These are phyloP conservation scores for Aspergillus coremiiformis DNA, from an alignment of 495 filamentous ascomycete genomes.

Conservation along the genomic window DNA sequence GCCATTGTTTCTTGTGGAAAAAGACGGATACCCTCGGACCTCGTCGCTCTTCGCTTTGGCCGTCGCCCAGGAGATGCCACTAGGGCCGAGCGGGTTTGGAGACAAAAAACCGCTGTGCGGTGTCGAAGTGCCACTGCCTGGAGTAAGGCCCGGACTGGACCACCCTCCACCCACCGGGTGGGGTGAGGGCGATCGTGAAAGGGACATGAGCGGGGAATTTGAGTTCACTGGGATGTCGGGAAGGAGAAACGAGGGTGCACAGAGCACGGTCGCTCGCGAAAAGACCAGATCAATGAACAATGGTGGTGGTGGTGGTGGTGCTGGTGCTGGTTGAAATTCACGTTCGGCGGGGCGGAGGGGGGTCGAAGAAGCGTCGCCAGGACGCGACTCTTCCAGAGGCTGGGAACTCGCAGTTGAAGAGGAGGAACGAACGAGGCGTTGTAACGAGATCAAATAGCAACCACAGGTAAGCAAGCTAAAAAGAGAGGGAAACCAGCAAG, in stretches of 20 bases:
- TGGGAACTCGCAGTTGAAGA: not conserved
- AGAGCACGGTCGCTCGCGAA: not conserved
- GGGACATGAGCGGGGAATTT: constrained; percentile 53
- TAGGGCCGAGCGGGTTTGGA: constrained; percentile 30
- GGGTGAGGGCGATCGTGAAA: constrained; percentile 79
- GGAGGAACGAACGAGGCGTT: not conserved
- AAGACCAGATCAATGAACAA: not conserved
- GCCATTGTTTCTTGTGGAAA: constrained; percentile 67
- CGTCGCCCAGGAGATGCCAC: constrained; percentile 64
- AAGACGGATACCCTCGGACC: constrained; percentile 71
- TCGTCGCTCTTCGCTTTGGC: constrained; percentile 72
- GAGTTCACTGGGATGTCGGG: constrained; percentile 2
- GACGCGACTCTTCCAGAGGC: not conserved
- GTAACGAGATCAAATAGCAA: not conserved
- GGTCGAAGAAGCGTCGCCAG: not conserved
- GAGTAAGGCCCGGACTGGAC: constrained; percentile 74
- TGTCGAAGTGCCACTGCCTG: constrained; percentile 61
- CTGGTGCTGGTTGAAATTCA: not conserved
- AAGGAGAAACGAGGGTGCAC: not conserved
- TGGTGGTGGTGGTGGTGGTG: no score
- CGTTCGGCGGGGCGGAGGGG: not conserved
- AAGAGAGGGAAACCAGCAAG: not conserved
- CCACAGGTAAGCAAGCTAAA: not conserved
- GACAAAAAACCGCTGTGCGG: constrained; percentile 48
- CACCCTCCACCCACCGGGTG: constrained; percentile 67